A percentile compares a stretch with the other conserved stretches of the same genome.
Conservation (phyloP, 352 stramenopile genomes). For the Phytophthora chlamydospora region DNA sequence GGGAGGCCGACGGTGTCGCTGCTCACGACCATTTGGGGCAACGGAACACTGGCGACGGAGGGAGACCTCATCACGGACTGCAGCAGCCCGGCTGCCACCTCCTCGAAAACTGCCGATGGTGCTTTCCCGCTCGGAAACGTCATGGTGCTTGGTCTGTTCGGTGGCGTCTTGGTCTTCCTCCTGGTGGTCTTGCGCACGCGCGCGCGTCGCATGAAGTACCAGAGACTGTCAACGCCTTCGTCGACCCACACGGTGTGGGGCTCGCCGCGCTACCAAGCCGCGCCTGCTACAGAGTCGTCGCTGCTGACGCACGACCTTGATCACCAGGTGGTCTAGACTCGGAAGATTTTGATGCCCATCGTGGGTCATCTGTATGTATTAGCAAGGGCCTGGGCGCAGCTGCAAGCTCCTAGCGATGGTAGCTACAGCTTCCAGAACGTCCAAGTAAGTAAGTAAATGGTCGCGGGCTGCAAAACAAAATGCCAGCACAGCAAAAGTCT, state of each 20-base stretch:
- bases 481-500: too few species aligned
- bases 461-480: too few species aligned
- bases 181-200: constrained; percentile 21
- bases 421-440: too few species aligned
- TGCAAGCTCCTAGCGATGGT: neutral
- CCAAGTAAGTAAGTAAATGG: too few species aligned
- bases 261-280: constrained; percentile 11
- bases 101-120: constrained; percentile 13
- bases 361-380: constrained; percentile 22
- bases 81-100: constrained; percentile 4
- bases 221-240: constrained; percentile 16
- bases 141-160: constrained; percentile 18
- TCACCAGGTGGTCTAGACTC: constrained; percentile 27
- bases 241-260: constrained; percentile 7
- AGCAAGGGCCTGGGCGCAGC: neutral
- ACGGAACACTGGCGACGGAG: constrained; percentile 41
- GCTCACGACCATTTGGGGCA: constrained; percentile 54
- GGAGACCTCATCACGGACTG: constrained; percentile 46
- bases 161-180: constrained; percentile 28
- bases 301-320: constrained; percentile 19
- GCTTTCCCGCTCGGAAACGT: constrained; percentile 6
- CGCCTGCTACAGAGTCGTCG: constrained; percentile 17
- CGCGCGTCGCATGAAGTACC: constrained; percentile 29
- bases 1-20: constrained; percentile 58
- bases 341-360: constrained; percentile 13